Base-by-base conservation (phyloP, 2,329 filamentous ascomycete species). In the Anisogramma anomala region DNA sequence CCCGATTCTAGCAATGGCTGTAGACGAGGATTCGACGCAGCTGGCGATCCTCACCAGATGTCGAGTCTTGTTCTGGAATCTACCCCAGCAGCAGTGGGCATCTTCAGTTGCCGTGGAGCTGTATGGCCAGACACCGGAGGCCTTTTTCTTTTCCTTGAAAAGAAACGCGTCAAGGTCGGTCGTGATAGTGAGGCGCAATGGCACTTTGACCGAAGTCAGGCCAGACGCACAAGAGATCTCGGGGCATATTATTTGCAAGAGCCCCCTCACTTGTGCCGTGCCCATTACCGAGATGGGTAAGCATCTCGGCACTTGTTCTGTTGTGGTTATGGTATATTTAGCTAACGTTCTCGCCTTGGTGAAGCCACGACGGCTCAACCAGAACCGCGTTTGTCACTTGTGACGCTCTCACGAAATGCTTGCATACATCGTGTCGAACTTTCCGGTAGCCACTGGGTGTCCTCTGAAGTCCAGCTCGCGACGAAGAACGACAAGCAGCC, bases 21-120 rank as follows among this genome's bases (percentile, higher is more conserved):
- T 86, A 23, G 78, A 85, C 44, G 70, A 74, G 23, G 65, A 67
- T 11, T 79, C 77, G 2, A 72, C 67, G 30, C 80, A 77, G 70
- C 62, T 86, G 23, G 82, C 81, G 1, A 61, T 87, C 3, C 62
- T 84, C 22, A 78, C 79, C 7, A 66, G 69, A 4, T 64, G 66
- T 34, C 68, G 65, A 25, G 68, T 84, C 10, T 61, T 72, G 14
- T 52, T 86, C 4, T 88, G 82, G 77, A 73, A 74, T 49, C 62
- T 84, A 3, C 58, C 61, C 13, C 64, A 74, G 28, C 68, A 68
- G 34, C 61, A 60, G 9, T 81, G 81, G 68, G 69, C 70, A 0
- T 64, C 69, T n/a, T 65, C 63, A 2, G 58, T 76, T 18, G 52
- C 68, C 6, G 62, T 81, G 3, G 71, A 79, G 9, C 55, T 77